phyloP scores from a whole-genome alignment of 2,329 filamentous ascomycete genomes.

The Fusarium sp. region DNA sequence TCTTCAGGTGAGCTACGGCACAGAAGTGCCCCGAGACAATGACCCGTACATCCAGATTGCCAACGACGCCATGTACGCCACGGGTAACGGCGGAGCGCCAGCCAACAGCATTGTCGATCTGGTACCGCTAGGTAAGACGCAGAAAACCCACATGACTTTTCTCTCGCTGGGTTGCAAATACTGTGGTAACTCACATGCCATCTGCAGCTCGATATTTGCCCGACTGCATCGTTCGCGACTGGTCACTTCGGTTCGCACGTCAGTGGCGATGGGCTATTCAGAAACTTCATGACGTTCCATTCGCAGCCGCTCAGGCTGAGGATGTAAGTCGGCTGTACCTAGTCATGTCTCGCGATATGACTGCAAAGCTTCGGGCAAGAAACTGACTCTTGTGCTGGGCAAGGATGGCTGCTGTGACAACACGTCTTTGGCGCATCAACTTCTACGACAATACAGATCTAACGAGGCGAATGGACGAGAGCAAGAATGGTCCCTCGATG shows the following conservation, averaged over 20 bases:
- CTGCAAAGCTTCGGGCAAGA: neutral
- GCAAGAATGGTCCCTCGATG: constrained; percentile 54
- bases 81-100: constrained; percentile 51
- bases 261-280: constrained; percentile 55
- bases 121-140: constrained; percentile 56
- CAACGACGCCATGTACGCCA: constrained; percentile 52
- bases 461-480: constrained; percentile 29
- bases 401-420: constrained; percentile 34
- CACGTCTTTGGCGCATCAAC: constrained; percentile 46
- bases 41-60: constrained; percentile 52
- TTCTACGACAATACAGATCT: constrained; percentile 38
- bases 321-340: constrained; percentile 40
- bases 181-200: constrained; percentile 18
- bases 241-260: constrained; percentile 52
- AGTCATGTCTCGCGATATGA: neutral
- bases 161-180: neutral
- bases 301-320: constrained; percentile 48
- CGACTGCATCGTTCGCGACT: constrained; percentile 51
- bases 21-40: constrained; percentile 47
- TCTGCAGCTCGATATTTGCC: constrained; percentile 46
- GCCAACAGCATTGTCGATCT: constrained; percentile 61
- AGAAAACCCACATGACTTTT: neutral
- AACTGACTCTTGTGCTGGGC: constrained; percentile 32
- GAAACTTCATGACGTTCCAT: constrained; percentile 53
- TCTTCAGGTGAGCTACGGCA: constrained; percentile 53